phyloP scores from a whole-genome alignment of 2,329 filamentous ascomycete species.

The Bertia moriformis region DNA sequence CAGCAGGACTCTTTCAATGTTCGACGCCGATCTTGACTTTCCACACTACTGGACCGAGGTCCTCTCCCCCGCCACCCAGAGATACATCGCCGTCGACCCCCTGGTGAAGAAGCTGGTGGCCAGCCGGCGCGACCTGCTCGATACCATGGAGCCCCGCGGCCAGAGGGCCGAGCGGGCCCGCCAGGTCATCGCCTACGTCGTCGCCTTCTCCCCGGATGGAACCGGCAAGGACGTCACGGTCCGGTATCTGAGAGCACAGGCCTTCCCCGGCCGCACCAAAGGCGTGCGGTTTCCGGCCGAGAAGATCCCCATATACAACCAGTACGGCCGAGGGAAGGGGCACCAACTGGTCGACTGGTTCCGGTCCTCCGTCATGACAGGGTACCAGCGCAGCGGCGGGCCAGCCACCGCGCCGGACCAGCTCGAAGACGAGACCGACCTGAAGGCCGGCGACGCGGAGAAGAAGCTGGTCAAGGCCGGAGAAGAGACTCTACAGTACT shows the following conservation, averaged over 20 bases:
- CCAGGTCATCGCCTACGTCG: slow-evolving; percentile 78
- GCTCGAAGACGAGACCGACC: slow-evolving; percentile 62
- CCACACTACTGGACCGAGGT: slow-evolving; percentile 92
- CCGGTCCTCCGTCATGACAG: slow-evolving; percentile 59
- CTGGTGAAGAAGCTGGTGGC: slow-evolving; percentile 56
- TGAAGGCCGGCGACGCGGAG: slow-evolving; percentile 58
- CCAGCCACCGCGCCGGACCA: slow-evolving; percentile 61
- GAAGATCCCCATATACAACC: slow-evolving; percentile 68
- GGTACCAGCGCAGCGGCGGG: slow-evolving; percentile 41
- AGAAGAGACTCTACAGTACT: slow-evolving; percentile 72
- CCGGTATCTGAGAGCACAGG: slow-evolving; percentile 69
- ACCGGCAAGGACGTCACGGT: slow-evolving; percentile 91
- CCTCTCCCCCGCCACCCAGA: slow-evolving; percentile 66
- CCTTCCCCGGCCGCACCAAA: slow-evolving; percentile 80
- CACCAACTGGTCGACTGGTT: slow-evolving; percentile 84
- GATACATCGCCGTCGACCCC: slow-evolving; percentile 66
- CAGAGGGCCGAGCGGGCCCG: slow-evolving; percentile 70
- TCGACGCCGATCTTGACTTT: slow-evolving; percentile 62
- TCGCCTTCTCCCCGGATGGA: slow-evolving; percentile 70
- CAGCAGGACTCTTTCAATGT: slow-evolving; percentile 37
- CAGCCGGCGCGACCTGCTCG: slow-evolving; percentile 56
- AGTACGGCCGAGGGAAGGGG: slow-evolving; percentile 60
- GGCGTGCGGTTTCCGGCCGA: slow-evolving; percentile 65
- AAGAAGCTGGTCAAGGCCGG: slow-evolving; percentile 62
- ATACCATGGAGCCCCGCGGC: slow-evolving; percentile 70